Evolutionary conservation across 2,329 filamentous ascomycete genomes (phyloP), one percentile per base, ranked within the genome.

Genomic region (Gaeumannomyces sp.): DNA sequence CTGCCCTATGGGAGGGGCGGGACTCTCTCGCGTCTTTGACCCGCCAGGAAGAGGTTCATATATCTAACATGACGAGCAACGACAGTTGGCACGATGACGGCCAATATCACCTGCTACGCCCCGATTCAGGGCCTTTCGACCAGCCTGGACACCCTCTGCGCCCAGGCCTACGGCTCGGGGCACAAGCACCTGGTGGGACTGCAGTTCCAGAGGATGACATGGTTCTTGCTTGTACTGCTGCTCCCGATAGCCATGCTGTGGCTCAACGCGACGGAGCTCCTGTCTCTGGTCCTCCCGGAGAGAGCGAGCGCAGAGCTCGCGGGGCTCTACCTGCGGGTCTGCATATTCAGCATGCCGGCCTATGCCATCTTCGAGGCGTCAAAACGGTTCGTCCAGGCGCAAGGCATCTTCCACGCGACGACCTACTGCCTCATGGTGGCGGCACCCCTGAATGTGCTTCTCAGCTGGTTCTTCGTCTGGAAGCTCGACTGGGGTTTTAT

Each of bases 151-250:
- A 98, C 94, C 0, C 86, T 98, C 2, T 97, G 94, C 75, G 87
- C 94, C 0, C 94, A 98, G 76, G 94, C 95, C 0, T 98, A 96
- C 73, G 94, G 95, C 2, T 96, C 91, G 0, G 94, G 94, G 0
- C 90, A 90, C 74, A 96, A 90, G 73, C 90, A 93, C 70, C 85
- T 98, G 6, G 94, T 98, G 14, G 94, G 91, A 1, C 76, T 95
- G 65, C 91, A 95, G 71, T 80, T 93, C 68, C 90, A 95, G 75
- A 82, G 91, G 61, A 94, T 94, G 90, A 80, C 89, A 1, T 90
- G 83, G 72, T 94, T 96, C 72, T 80, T 94, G 3, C 86, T 60
- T 29, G 16, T 89, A 81, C 69, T 83, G 1, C 82, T 93, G 66
- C 87, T 88, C 1, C 91, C 91, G 0, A 87, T 95, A 67, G 84